These are phyloP conservation scores for Xeromyces bisporus DNA, from an alignment of 495 filamentous ascomycete genomes.

Conservation along the genomic window DNA sequence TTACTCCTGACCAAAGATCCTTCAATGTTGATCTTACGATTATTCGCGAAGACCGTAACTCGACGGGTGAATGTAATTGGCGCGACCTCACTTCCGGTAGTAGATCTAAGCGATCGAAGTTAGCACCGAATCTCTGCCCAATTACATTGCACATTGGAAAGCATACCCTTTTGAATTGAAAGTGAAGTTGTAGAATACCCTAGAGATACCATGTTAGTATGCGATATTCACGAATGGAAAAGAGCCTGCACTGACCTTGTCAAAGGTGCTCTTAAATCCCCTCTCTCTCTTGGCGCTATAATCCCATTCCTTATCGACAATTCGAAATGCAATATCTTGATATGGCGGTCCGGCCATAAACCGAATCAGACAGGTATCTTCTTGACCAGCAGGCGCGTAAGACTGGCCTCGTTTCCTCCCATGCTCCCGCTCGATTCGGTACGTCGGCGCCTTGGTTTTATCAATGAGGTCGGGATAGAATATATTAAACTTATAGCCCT, in stretches of 20 bases:
- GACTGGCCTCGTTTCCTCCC: conserved; percentile 81
- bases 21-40: no score
- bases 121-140: conserved; percentile 11
- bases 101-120: conserved; percentile 23
- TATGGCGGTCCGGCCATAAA: conserved; percentile 95
- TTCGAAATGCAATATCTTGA: conserved; percentile 91
- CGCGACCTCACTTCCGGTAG: conserved; percentile 15
- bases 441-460: conserved; percentile 84
- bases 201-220: conserved; percentile 12
- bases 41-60: no score
- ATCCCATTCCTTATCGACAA: conserved; percentile 99
- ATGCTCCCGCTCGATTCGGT: conserved; percentile 81
- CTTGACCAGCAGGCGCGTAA: conserved; percentile 87
- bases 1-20: no score
- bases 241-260: conserved; percentile 52
- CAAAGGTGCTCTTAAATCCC: conserved; percentile 91
- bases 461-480: conserved; percentile 99
- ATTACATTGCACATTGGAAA: neutral
- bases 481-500: conserved; percentile 98
- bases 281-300: conserved; percentile 90
- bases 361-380: conserved; percentile 91
- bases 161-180: conserved; percentile 80
- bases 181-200: conserved; percentile 94
- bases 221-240: neutral
- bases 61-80: no score